Base-by-base conservation (phyloP, 2,329 filamentous ascomycete genomes). In the Rosellinia necatrix region DNA sequence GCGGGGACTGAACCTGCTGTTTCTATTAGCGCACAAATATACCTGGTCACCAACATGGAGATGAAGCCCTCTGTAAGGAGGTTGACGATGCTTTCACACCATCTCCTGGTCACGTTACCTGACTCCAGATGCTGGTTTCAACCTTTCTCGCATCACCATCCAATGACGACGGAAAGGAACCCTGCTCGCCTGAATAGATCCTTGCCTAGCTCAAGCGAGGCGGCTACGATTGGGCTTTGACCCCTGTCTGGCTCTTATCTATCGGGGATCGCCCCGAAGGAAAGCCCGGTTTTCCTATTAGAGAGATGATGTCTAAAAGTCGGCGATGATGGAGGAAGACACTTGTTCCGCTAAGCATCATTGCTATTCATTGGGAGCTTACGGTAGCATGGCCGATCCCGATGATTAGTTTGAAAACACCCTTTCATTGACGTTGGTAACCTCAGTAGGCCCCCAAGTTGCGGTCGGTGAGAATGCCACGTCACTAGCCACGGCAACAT, bases 21-120 rank as follows among this genome's bases (percentile, higher is more conserved):
- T 2, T 30, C 43, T 24, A 15, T 24, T 49, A 8, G 37, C 35
- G 12, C 24, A 43, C 42, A 47, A 10, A 10, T 29, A 24, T 22
- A 47, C 10, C 10, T 6, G 34, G 46, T 38, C 27, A 47, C 42
- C 40, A 53, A 44, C 27, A 30, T 24, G 44, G 13, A 15, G 9
- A 42, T 53, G 43, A 63, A 52, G 58, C 55, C 52, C 59, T 62
- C 44, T 41, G 61, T 52, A 52, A 47, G 53, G n/a, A 56, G 37
- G 25, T 32, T 56, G 48, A 49, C 60, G 56, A 58, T 62, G 54
- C 58, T 56, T 66, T 56, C 61, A 67, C 66, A 67, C 67, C 67
- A 63, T 59, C 64, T 61, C 52, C 51, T 55, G 15, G 62, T 69
- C 68, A 68, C 67, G 67, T 71, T 70, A 66, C 63, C 66, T 51